Percentiles rank a stretch among this genome's conserved stretches.
These are phyloP conservation scores for Ceratobasidium sp. DNA, from an alignment of 1,284 basidiomycete species.

Conservation along the genomic window DNA sequence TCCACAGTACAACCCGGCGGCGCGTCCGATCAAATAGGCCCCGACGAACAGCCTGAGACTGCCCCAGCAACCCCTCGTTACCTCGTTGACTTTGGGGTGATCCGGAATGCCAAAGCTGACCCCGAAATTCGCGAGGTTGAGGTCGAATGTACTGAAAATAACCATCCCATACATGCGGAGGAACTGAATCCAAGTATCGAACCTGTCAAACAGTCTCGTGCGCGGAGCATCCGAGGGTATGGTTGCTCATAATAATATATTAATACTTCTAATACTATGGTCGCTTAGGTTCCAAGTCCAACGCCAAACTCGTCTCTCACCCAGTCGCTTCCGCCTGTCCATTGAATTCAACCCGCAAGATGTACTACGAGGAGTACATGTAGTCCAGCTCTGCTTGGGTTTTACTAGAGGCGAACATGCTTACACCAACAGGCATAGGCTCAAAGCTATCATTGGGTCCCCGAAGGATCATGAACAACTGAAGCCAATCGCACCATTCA, in stretches of 20 bases:
- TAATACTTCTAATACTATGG: neutral
- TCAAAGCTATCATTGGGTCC: slow-evolving; percentile 57
- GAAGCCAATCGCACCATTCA: slow-evolving; percentile 63
- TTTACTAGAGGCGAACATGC: neutral
- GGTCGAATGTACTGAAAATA: neutral
- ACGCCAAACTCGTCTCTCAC: neutral
- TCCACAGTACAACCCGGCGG: neutral
- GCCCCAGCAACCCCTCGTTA: neutral
- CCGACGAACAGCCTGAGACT: neutral
- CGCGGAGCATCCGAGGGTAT: slow-evolving; percentile 2
- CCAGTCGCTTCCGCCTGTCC: neutral
- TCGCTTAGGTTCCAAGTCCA: neutral
- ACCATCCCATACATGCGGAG: neutral
- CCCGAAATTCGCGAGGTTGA: neutral
- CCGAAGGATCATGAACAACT: slow-evolving; percentile 62
- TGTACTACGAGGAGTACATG: slow-evolving; percentile 14
- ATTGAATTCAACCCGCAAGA: slow-evolving; percentile 15
- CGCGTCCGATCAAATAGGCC: neutral
- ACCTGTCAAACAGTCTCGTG: neutral
- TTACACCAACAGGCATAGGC: neutral
- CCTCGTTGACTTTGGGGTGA: slow-evolving; percentile 17
- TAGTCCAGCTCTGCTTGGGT: neutral
- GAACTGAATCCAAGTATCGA: neutral
- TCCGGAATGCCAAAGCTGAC: slow-evolving; percentile 8
- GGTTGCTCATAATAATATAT: neutral